Percentiles rank a stretch among this genome's conserved stretches.
Evolutionary conservation across 2,329 filamentous ascomycete genomes (phyloP).

Genomic region (Annulohypoxylon truncatum): DNA sequence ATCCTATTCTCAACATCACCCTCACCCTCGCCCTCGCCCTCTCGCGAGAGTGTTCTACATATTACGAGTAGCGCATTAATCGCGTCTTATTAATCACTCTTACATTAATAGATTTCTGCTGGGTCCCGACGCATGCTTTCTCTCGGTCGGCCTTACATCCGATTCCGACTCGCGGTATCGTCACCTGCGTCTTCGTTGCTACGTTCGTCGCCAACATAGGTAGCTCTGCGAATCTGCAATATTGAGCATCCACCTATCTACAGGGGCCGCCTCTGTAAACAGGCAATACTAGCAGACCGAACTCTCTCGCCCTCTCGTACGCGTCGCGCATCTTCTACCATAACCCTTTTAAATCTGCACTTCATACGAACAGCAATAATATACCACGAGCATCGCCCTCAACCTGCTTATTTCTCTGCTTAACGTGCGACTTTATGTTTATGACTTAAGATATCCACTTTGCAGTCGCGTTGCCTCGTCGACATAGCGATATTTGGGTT

Average conservation of each 20-base stretch:
- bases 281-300: background rate
- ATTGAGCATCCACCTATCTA: background rate
- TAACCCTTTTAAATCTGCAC: background rate
- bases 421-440: background rate
- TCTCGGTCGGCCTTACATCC: background rate
- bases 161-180: background rate
- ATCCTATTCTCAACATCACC: background rate
- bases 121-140: background rate
- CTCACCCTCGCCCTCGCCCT: background rate
- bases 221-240: background rate
- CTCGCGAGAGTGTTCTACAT: background rate
- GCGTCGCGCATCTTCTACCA: background rate
- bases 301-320: background rate
- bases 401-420: background rate
- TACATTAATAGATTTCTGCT: background rate
- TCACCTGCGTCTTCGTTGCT: background rate
- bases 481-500: background rate
- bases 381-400: background rate
- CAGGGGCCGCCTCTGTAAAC: background rate
- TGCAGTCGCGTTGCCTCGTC: background rate
- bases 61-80: background rate
- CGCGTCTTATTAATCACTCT: background rate
- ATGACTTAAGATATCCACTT: background rate
- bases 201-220: background rate
- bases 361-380: background rate